Evolutionary conservation across 2,329 filamentous ascomycete genomes (phyloP), one percentile per base, ranked within the genome.

Genomic region (Stylonectria norvegica): DNA sequence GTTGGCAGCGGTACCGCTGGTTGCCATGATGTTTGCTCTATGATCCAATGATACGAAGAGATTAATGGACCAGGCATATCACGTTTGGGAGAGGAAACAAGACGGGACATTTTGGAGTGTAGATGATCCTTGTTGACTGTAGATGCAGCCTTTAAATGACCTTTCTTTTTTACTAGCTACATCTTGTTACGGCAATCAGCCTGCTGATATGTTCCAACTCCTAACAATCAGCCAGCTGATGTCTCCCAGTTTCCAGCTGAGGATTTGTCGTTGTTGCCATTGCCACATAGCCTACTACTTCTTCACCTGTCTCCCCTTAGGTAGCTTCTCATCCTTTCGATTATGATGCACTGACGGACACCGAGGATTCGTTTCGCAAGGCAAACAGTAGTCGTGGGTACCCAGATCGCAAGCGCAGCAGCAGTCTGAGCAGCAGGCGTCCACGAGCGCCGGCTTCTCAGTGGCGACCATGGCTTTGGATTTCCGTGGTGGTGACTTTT

Each of bases 21-120:
- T 57, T 32, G 61, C 57, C 25, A 60, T 65, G 58, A 45, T 65
- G 43, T 60, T 66, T 53, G 55, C 56, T 38, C 58, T 65, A 43
- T 49, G 31, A 25, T 29, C n/a, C 19, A 34, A 30, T 32, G 32
- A 36, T 34, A 27, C n/a, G 20, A n/a, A 23, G 25, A 19, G 29
- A 40, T 34, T 35, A 30, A 17, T 33, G 31, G 39, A 45, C 36
- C 36, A 41, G 32, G 33, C 44, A 34, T 18, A 52, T 50, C 47
- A 40, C 31, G 39, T 33, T 45, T 38, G 27, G 27, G 23, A 33
- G 33, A 23, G 37, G 43, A 37, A 31, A 42, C 42, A 45, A 20
- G 38, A 38, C 32, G 20, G 29, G 14, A 30, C 38, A 36, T 47
- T 43, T n/a, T 40, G 40, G 32, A 28, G 36, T 35, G 28, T 45